These are phyloP conservation scores for Haplosporangium gracile DNA, from an alignment of 192 early-diverging fungal species.

Conservation along the genomic window DNA sequence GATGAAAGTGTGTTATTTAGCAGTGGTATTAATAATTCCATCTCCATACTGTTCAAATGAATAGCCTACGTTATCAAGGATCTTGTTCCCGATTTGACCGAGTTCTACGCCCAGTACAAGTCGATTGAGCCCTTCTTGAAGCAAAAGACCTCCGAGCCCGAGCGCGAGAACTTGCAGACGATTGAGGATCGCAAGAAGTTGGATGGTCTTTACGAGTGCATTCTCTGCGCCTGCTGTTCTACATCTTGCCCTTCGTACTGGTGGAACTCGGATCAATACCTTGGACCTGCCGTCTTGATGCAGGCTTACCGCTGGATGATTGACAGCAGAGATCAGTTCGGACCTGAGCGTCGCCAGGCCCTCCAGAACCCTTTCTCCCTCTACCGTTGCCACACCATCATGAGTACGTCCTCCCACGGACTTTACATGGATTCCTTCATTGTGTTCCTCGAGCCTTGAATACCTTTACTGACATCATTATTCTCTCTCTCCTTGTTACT, in stretches of 20 bases:
- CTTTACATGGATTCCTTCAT: not conserved
- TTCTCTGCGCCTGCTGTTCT: constrained; percentile 97
- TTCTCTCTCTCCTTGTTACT: not conserved
- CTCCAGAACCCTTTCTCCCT: constrained; percentile 97
- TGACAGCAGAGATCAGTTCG: constrained; percentile 95
- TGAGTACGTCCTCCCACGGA: constrained; percentile 64
- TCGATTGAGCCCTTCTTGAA: constrained; percentile 97
- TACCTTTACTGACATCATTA: not conserved
- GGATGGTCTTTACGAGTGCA: constrained; percentile 98
- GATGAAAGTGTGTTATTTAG: not conserved
- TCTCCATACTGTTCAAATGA: not conserved
- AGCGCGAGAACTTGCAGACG: constrained; percentile 92
- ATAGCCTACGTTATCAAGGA: constrained; percentile 96
- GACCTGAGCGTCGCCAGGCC: constrained; percentile 83
- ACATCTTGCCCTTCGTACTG: constrained; percentile 97
- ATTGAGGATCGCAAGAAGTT: constrained; percentile 96
- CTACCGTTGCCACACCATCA: constrained; percentile 99
- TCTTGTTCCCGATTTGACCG: constrained; percentile 95
- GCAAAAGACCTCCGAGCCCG: constrained; percentile 80
- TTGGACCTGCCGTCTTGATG: constrained; percentile 96
- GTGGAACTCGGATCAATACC: constrained; percentile 96
- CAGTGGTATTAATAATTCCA: not conserved
- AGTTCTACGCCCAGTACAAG: constrained; percentile 99
- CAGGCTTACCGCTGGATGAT: constrained; percentile 99
- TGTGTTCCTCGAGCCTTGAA: not conserved